A percentile compares a stretch with the other conserved stretches of the same genome.
Conservation (phyloP, 805 yeast genomes). For the Wickerhamomyces bisporus region DNA sequence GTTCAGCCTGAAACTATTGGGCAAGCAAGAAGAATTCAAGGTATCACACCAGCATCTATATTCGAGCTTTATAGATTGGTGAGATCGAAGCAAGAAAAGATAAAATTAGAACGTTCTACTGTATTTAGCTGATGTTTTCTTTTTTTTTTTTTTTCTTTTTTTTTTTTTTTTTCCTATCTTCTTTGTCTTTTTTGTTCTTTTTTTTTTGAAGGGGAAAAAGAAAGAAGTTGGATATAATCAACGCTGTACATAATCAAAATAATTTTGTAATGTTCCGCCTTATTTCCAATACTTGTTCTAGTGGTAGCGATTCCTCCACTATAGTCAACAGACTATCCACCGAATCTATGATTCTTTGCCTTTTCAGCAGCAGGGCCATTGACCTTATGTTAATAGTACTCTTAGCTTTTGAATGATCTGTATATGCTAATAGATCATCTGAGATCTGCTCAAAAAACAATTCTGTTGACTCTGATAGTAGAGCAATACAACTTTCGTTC, state of each 20-base stretch:
- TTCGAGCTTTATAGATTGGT: conserved; percentile 66
- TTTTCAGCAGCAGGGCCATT: conserved; percentile 23
- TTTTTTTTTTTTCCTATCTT: not conserved
- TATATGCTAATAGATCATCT: conserved; percentile 26
- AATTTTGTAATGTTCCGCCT: conserved; percentile 20
- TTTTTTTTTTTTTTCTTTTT: not conserved
- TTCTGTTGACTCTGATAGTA: conserved; percentile 22
- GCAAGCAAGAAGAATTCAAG: conserved; percentile 91
- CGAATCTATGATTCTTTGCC: conserved; percentile 24
- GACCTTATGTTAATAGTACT: conserved; percentile 23
- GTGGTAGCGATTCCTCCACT: conserved; percentile 25
- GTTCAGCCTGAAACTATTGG: conserved; percentile 89
- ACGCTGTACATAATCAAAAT: not conserved
- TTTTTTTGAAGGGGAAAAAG: no score
- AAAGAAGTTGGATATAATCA: no score
- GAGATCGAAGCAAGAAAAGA: conserved; percentile 23
- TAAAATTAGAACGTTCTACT: conserved; percentile 16
- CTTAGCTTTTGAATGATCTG: conserved; percentile 27
- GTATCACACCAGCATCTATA: conserved; percentile 90
- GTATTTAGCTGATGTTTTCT: not conserved
- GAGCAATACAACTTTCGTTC: conserved; percentile 17
- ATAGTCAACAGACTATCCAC: conserved; percentile 18
- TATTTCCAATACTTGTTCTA: conserved; percentile 24
- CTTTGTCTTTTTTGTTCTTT: not conserved
- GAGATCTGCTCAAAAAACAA: conserved; percentile 24